Evolutionary conservation across 1,284 basidiomycete genomes (phyloP).

Genomic region (Cystobasidium slooffiae): DNA sequence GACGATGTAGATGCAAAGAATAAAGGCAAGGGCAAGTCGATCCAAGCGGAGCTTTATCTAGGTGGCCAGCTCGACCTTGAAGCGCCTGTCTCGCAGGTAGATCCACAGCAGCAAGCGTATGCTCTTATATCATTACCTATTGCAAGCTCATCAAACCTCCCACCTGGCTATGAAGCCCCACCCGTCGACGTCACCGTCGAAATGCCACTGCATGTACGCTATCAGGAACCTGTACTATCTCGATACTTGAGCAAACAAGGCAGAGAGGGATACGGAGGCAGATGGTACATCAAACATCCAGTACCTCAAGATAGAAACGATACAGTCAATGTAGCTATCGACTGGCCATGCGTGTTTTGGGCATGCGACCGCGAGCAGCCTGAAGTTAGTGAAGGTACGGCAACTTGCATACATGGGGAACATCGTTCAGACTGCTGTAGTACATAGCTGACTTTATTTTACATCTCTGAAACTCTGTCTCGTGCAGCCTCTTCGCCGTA

Average conservation of each 20-base stretch:
- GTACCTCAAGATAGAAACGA: slow-evolving; percentile 25
- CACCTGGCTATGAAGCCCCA: slow-evolving; percentile 28
- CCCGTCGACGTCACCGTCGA: slow-evolving; percentile 31
- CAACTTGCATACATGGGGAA: no score
- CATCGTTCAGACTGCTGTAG: no score
- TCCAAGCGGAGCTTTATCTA: slow-evolving; percentile 35
- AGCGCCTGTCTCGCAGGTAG: slow-evolving; percentile 35
- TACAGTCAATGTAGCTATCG: slow-evolving; percentile 33
- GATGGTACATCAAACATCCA: slow-evolving; percentile 36
- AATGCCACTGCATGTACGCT: slow-evolving; percentile 49
- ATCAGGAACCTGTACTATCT: slow-evolving; percentile 45
- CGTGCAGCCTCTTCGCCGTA: slow-evolving; percentile 15
- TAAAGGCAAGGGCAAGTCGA: slow-evolving; percentile 38
- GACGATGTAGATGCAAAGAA: slow-evolving; percentile 1
- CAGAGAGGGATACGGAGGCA: slow-evolving; percentile 28
- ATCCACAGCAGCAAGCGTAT: slow-evolving; percentile 3
- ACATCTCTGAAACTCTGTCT: no score
- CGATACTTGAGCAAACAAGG: slow-evolving; percentile 27
- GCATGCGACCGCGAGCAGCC: slow-evolving; percentile 43
- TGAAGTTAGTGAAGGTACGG: slow-evolving; percentile 15
- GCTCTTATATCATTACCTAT: slow-evolving; percentile 36
- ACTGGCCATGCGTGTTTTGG: slow-evolving; percentile 47
- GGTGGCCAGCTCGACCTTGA: slow-evolving; percentile 49
- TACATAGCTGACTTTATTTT: no score
- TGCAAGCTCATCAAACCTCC: not conserved